Base-by-base conservation (phyloP, 306 rosid species). In the Abrus pulchellus region DNA sequence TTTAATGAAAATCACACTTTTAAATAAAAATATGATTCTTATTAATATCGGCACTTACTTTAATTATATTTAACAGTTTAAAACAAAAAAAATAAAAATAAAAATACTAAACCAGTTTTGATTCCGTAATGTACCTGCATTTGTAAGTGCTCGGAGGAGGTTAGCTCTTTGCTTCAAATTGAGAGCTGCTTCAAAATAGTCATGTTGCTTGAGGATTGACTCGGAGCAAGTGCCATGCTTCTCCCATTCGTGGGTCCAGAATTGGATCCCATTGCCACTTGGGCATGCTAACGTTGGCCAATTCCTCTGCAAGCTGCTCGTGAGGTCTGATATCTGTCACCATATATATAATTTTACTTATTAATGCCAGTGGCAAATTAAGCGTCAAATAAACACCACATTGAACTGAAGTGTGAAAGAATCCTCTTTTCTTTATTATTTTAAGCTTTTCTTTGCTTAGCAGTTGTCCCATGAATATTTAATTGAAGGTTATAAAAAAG, bases 221-320 rank as follows among this genome's bases (percentile, higher is more conserved):
- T 87, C 88, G 0, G 92, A 88, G 86, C 94, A 90, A 34, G 94
- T 90, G 5, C 94, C 94, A 36, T 90, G 94, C 43, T 90, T 90
- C 1, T 86, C 87, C 92, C 94, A 88, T 80, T 88, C 92, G 11
- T 85, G 92, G 28, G 72, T 74, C 94, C 92, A 88, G 82, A 90
- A 88, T 5, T 52, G 14, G 6, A 82, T 11, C 13, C 91, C 90
- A 20, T 6, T 74, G 62, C 83, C 61, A 70, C 91, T 88, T 44
- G 94, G 94, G 80, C 94, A 90, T 5, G 92, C 86, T 7, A 90
- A 86, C 2, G 91, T 83, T 3, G 92, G 87, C 92, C 94, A 90
- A 32, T 82, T 77, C 36, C 62, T 63, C 67, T 84, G 88, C 85
- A 88, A 60, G 43, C 41, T 75, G 74, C 55, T 50, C 1, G 29